These are phyloP conservation scores for Lentinula sp. DNA, from an alignment of 768 basidiomycete genomes.

Conservation along the genomic window DNA sequence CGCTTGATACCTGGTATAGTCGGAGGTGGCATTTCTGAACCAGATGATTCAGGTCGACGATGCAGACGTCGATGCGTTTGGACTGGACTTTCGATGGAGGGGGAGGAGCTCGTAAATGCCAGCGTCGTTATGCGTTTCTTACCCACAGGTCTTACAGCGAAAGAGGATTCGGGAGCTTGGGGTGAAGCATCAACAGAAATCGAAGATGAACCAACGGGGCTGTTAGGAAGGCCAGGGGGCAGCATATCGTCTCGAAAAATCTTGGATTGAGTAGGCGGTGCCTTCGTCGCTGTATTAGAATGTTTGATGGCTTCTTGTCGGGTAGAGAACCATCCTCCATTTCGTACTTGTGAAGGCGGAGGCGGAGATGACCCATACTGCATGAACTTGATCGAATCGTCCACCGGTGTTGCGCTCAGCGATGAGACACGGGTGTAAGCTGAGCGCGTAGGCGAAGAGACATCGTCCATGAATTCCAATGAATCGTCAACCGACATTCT, in stretches of 20 bases:
- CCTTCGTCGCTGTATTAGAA: not conserved
- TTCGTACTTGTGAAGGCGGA: not conserved
- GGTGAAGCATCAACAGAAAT: not conserved
- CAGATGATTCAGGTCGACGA: constrained; percentile 18
- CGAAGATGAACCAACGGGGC: not conserved
- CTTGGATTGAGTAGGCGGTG: constrained; percentile 7
- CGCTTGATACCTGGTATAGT: constrained; percentile 11
- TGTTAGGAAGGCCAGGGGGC: constrained; percentile 29
- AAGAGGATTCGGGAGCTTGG: constrained; percentile 31
- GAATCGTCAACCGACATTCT: constrained; percentile 15
- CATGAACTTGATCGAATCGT: constrained; percentile 19
- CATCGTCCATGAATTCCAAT: constrained; percentile 18
- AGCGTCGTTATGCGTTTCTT: constrained; percentile 16
- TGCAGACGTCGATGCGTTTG: constrained; percentile 3
- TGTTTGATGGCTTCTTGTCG: not conserved
- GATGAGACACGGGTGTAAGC: too few relatives aligned
- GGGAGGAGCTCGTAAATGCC: not conserved
- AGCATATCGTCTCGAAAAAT: constrained; percentile 23
- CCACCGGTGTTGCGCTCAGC: not conserved
- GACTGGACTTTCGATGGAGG: not conserved
- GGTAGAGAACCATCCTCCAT: not conserved
- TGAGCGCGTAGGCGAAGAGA: constrained; percentile 8
- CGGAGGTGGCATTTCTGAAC: constrained; percentile 4
- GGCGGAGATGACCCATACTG: not conserved
- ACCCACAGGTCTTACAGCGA: constrained; percentile 37